Evolutionary conservation across 192 early-diverging fungal species (phyloP).

Genomic region (Allomyces macrogynus): DNA sequence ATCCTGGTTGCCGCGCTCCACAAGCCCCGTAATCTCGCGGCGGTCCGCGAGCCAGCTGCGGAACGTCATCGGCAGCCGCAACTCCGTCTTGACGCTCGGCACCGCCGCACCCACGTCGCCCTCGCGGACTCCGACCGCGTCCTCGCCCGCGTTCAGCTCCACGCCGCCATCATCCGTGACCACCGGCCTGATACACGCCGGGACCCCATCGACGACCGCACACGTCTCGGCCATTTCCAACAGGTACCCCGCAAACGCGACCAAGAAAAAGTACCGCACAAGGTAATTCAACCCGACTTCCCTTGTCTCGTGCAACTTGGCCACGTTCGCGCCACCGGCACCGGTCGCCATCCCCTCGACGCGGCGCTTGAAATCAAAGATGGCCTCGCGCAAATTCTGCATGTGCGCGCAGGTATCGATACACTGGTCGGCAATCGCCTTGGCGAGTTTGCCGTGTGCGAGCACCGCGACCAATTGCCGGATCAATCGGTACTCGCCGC

Average conservation of each 20-base stretch:
- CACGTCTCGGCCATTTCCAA: conserved; percentile 20
- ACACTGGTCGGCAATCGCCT: conserved; percentile 29
- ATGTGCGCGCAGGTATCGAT: conserved; percentile 45
- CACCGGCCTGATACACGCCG: background rate
- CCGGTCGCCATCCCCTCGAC: conserved; percentile 18
- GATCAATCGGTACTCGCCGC: conserved; percentile 36
- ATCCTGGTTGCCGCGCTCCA: conserved; percentile 9
- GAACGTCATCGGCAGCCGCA: conserved; percentile 17
- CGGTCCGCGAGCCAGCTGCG: conserved; percentile 29
- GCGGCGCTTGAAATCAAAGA: conserved; percentile 34
- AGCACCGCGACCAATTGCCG: conserved; percentile 35
- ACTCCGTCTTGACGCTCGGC: conserved; percentile 8
- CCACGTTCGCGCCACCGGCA: too few species aligned
- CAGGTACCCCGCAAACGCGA: conserved; percentile 43
- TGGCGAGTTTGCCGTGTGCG: conserved; percentile 34
- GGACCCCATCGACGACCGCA: conserved; percentile 1
- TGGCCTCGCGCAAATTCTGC: conserved; percentile 36
- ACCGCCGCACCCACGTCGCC: background rate
- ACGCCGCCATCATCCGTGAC: background rate
- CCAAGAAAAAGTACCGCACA: conserved; percentile 40
- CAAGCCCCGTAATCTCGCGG: conserved; percentile 33
- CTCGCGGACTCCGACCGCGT: too few species aligned
- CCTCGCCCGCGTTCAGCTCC: background rate
- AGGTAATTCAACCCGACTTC: conserved; percentile 34
- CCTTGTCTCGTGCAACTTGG: conserved; percentile 13